A percentile compares a stretch with the other conserved stretches of the same genome.
Evolutionary conservation across 257 asterid genomes (phyloP).

Genomic region (Forsythia suspensa): DNA sequence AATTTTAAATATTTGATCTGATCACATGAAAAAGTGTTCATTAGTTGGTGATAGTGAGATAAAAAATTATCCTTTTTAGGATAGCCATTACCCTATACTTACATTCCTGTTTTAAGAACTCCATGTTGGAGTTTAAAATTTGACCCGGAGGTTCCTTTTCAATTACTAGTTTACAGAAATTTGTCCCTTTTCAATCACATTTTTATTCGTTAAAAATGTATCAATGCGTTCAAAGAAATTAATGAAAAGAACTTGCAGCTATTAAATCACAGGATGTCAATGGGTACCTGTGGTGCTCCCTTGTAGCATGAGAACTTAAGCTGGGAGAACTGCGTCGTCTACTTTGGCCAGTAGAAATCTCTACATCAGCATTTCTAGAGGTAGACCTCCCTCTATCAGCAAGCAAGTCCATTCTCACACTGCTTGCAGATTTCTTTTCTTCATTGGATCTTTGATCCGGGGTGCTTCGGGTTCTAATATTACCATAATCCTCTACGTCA

Average conservation of each 20-base stretch:
- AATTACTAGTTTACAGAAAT: too few relatives aligned
- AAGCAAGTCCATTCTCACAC: constrained; percentile 43
- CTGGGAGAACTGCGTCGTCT: constrained; percentile 79
- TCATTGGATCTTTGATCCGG: constrained; percentile 67
- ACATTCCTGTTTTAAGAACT: too few relatives aligned
- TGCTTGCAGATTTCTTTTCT: constrained; percentile 59
- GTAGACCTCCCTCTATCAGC: constrained; percentile 69
- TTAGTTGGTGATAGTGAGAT: too few relatives aligned
- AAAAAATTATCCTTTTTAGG: too few relatives aligned
- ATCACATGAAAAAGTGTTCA: too few relatives aligned
- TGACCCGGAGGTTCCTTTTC: too few relatives aligned
- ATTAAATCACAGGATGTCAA: constrained; percentile 6
- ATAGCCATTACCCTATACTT: too few relatives aligned
- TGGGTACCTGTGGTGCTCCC: constrained; percentile 73
- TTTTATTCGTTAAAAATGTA: neutral
- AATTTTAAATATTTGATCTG: too few relatives aligned
- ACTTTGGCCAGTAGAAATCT: constrained; percentile 47
- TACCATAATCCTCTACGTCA: constrained; percentile 69
- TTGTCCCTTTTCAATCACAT: too few relatives aligned
- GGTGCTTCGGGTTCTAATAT: constrained; percentile 59
- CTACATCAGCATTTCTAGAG: constrained; percentile 67
- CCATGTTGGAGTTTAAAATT: too few relatives aligned
- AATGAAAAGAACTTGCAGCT: neutral
- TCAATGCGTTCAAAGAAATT: neutral
- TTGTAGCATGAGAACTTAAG: constrained; percentile 58